Base-by-base conservation (phyloP, 371 early-diverging fungal genomes). In the Apophysomyces variabilis region DNA sequence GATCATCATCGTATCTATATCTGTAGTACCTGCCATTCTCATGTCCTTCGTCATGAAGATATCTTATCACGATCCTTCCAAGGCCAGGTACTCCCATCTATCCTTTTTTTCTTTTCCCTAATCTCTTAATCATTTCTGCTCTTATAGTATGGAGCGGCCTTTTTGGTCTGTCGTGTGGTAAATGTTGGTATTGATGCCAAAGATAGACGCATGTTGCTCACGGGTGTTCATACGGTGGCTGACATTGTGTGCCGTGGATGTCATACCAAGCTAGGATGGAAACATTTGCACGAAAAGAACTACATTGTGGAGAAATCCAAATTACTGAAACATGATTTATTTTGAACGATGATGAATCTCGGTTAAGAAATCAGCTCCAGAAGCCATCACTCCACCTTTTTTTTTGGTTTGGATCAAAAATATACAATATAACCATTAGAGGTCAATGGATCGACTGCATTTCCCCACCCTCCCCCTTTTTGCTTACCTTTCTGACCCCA, bases 281-380 rank as follows among this genome's bases (percentile, higher is more conserved):
- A 85, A 72, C 90, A 91, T 71, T 85, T 86, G 72, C 90, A 90
- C 65, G 90, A 90, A 61, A 90, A 90, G 37, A 86, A 85, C 67
- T 90, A 76, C 64, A 89, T 92, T 64, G 75, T 92, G 21, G 90
- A 86, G 61, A 83, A 82, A 45, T 46, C 37, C 50, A 62, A 45
- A 62, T 12, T 46, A 14, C 46, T 36, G 13, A 62, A 36, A 37
- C 60, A 44, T 39, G 60, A 38, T 45, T 62, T 36, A 62, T 62
- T 62, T 62, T 45, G 50, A 37, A 37, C 62, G 62, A 50, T 62
- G 54, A 35, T 39, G 39, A 69, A 43, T 50, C 54, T 69, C 65
- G 4, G 62, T 32, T 44, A 69, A 56, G 41, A 69, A 57, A 50
- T 70, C 70, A 14, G 46, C 50, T 1, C 66, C 70, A 38, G 47